Base-by-base conservation (phyloP, 768 basidiomycete species). In the Hericium erinaceus region DNA sequence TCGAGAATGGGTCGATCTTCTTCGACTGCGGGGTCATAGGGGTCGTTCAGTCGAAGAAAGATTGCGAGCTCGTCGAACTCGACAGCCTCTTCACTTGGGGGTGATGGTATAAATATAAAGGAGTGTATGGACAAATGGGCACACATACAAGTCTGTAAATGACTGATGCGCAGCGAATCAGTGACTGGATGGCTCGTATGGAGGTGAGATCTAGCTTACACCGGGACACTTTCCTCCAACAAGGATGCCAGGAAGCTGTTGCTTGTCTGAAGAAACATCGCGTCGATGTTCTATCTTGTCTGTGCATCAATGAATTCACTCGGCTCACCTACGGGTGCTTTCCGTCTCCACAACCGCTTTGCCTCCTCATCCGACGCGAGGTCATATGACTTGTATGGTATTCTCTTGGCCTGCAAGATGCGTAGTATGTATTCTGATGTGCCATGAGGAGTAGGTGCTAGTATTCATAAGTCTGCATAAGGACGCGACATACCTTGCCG, bases 391-490 rank as follows among this genome's bases (percentile, higher is more conserved):
- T 75, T 83, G 72, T 85, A 93, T 7, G 82, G 77, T 53, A 92
- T 87, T 74, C 88, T 92, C 80, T 90, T 89, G 68, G 85, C 83
- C 70, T 93, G 91, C 54, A 93, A 75, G 55, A 86, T 87, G 52
- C 91, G 83, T 56, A 93, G 68, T 46, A 93, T 73, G 66, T 90
- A 92, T 66, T 93, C 91, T 92, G 16, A 16, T 16, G 44, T n/a
- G 69, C 38, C 20, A 33, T 33, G 38, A n/a, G 24, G 46, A 46
- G 26, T 38, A 41, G 52, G 12, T 33, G 54, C 48, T 16, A 51
- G 28, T 37, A 33, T 33, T 22, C 56, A 28, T 50, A 12, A 40
- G 24, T 16, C 9, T 13, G 11, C 11, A 15, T 2, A n/a, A 38
- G 38, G 33, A 26, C 39, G 56, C 11, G 4, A 9, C 11, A 3